phyloP scores from a whole-genome alignment of 805 yeast species.

The Kodamaea kakaduensis region DNA sequence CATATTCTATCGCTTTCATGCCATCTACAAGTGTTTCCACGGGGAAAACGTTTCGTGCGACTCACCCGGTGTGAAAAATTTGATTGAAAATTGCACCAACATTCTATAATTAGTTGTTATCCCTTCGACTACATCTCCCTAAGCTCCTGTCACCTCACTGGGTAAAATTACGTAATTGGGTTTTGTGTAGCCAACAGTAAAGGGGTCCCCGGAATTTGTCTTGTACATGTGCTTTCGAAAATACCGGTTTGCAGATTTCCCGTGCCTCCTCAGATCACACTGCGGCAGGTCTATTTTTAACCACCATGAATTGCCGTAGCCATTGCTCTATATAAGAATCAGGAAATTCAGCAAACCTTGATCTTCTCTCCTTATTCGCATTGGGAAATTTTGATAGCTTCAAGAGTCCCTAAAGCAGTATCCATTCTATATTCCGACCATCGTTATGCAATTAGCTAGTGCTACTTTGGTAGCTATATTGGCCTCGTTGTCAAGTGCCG shows the following conservation, averaged over 20 bases:
- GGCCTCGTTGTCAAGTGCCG: constrained; percentile 17
- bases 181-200: not conserved
- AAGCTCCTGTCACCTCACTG: not conserved
- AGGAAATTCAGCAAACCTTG: constrained; percentile 2
- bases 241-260: too few species aligned
- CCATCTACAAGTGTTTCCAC: too few species aligned
- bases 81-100: too few species aligned
- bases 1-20: too few species aligned
- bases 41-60: too few species aligned
- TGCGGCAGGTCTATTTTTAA: too few species aligned
- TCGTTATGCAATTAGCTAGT: constrained; percentile 7
- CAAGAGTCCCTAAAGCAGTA: not conserved
- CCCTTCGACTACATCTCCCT: not conserved
- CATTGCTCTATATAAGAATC: constrained; percentile 1
- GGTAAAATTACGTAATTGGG: constrained; percentile 1
- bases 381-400: not conserved
- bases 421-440: not conserved
- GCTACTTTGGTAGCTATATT: constrained; percentile 9
- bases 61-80: too few species aligned
- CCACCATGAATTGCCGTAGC: too few species aligned
- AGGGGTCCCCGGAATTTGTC: not conserved
- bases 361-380: not conserved
- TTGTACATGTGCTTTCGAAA: too few species aligned
- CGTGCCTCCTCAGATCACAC: too few species aligned
- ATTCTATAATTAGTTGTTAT: not conserved